phyloP scores from a whole-genome alignment of 768 basidiomycete genomes.

The Mycena venus region DNA sequence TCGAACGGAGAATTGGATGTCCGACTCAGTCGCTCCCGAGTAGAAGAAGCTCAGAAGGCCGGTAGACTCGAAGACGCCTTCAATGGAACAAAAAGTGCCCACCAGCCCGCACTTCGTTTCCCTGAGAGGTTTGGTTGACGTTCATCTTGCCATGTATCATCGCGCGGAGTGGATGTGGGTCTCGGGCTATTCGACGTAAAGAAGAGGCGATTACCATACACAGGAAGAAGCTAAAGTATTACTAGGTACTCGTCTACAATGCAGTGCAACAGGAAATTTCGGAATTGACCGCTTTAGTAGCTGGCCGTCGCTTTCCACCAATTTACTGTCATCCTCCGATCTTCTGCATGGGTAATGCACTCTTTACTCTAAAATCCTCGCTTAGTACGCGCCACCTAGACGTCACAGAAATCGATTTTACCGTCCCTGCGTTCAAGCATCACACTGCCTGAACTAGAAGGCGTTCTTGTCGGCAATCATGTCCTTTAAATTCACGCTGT shows the following conservation, averaged over 20 bases:
- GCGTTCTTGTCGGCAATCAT: too few relatives aligned
- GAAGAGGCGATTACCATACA: background rate
- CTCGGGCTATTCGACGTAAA: background rate
- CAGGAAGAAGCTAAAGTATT: too few relatives aligned
- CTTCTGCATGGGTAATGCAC: background rate
- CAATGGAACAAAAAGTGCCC: background rate
- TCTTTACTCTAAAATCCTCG: background rate
- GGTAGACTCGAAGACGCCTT: background rate
- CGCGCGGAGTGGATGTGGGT: too few relatives aligned
- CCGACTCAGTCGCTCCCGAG: background rate
- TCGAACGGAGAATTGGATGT: background rate
- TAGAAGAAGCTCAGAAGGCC: background rate
- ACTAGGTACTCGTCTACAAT: background rate
- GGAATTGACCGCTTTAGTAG: background rate
- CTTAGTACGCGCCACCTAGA: background rate
- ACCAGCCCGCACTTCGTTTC: too few relatives aligned
- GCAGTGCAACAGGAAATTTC: background rate
- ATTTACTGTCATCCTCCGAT: background rate
- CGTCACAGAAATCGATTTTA: background rate
- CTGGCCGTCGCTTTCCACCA: background rate
- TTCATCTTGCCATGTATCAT: background rate
- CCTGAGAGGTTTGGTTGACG: background rate
- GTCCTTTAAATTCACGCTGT: too few relatives aligned
- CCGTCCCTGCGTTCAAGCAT: background rate
- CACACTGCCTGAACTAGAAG: background rate